These are phyloP conservation scores for Phytophthora capsici DNA, from an alignment of 352 stramenopile genomes.

Conservation along the genomic window DNA sequence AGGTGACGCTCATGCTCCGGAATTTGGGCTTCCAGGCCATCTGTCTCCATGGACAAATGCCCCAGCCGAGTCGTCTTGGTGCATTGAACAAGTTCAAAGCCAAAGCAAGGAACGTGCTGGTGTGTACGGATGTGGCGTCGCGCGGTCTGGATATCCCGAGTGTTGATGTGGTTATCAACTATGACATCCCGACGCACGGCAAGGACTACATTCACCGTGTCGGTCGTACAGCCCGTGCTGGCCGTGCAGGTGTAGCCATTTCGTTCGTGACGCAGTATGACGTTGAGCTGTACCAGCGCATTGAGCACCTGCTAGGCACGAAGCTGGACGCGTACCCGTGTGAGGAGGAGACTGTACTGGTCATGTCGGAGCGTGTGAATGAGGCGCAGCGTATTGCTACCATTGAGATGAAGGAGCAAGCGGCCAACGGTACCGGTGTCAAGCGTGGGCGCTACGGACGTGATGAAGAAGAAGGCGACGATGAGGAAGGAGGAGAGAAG, in stretches of 20 bases:
- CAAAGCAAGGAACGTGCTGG: constrained; percentile 88
- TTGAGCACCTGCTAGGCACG: constrained; percentile 92
- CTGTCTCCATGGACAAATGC: constrained; percentile 99
- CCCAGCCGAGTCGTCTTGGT: constrained; percentile 96
- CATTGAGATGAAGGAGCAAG: constrained; percentile 89
- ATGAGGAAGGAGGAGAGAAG: constrained; percentile 53
- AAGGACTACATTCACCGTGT: constrained; percentile 99
- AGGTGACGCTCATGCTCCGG: constrained; percentile 96
- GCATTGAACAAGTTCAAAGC: constrained; percentile 99
- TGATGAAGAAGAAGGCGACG: constrained; percentile 51
- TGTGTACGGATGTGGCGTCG: constrained; percentile 90
- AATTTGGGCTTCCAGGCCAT: constrained; percentile 98
- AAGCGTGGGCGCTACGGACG: constrained; percentile 72
- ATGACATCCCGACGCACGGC: constrained; percentile 97
- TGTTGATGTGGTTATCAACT: constrained; percentile 99
- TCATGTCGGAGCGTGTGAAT: constrained; percentile 97
- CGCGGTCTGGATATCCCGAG: constrained; percentile 97
- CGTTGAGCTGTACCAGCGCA: constrained; percentile 98
- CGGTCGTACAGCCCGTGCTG: constrained; percentile 96
- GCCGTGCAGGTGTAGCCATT: constrained; percentile 93
- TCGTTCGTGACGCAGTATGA: constrained; percentile 99
- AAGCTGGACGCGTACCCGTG: constrained; percentile 84
- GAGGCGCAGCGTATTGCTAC: constrained; percentile 97
- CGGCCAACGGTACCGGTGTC: constrained; percentile 49
- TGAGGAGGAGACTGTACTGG: constrained; percentile 96